Evolutionary conservation across 805 yeast species (phyloP).

Genomic region (Cyberlindnera mississippiensis): DNA sequence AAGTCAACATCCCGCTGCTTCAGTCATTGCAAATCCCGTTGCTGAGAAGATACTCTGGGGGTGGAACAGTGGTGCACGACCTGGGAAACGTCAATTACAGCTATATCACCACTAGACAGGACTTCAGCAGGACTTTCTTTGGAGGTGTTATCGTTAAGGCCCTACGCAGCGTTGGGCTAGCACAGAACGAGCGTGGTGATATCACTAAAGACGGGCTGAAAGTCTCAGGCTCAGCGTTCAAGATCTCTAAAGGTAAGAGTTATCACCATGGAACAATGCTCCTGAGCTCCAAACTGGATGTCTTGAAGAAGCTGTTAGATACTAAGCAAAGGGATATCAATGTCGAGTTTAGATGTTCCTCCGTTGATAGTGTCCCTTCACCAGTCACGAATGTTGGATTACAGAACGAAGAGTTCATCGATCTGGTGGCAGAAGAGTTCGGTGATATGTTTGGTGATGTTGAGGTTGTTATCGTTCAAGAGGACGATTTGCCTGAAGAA

Average conservation of each 20-base stretch:
- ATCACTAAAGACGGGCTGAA: constrained; percentile 54
- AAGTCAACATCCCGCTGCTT: constrained; percentile 59
- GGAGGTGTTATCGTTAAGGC: constrained; percentile 37
- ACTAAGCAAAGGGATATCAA: constrained; percentile 35
- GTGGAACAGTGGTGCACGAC: constrained; percentile 97
- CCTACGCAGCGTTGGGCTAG: constrained; percentile 27
- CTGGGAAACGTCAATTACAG: constrained; percentile 84
- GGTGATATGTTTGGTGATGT: constrained; percentile 27
- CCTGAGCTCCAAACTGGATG: constrained; percentile 57
- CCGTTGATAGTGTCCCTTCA: constrained; percentile 76
- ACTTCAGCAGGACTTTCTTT: constrained; percentile 49
- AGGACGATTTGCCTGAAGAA: constrained; percentile 33
- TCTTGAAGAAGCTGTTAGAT: constrained; percentile 55
- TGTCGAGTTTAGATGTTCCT: constrained; percentile 37
- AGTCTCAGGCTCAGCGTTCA: constrained; percentile 91
- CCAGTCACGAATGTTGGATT: constrained; percentile 67
- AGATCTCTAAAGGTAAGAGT: constrained; percentile 73
- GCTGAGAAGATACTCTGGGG: constrained; percentile 82
- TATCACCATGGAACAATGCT: constrained; percentile 98
- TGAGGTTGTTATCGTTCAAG: constrained; percentile 27
- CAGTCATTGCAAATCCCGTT: constrained; percentile 53
- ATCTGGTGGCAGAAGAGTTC: constrained; percentile 28
- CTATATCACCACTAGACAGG: constrained; percentile 63
- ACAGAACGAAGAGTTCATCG: constrained; percentile 41
- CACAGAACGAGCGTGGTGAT: constrained; percentile 76